Percentiles rank a stretch among this genome's conserved stretches.
phyloP scores from a whole-genome alignment of 257 asterid genomes.

The Lantana camara region DNA sequence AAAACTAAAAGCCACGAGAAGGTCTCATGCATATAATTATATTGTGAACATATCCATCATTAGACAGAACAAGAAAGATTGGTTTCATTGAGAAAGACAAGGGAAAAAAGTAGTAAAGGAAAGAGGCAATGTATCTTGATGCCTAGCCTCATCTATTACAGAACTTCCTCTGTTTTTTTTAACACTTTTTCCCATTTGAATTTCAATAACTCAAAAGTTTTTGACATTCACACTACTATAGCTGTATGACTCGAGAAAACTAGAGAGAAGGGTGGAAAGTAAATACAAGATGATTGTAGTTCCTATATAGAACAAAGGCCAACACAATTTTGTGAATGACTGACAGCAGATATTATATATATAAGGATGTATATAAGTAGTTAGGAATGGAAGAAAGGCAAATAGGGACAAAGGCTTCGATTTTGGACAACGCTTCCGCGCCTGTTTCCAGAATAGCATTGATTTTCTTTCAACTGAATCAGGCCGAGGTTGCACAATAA shows the following conservation, averaged over 20 bases:
- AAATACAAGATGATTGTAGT: conserved; percentile 40
- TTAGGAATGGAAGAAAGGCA: conserved; percentile 35
- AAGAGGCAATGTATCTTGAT: conserved; percentile 37
- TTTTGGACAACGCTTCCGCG: conserved; percentile 70
- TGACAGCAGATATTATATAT: conserved; percentile 18
- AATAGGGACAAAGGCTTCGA: not conserved
- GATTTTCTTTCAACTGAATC: conserved; percentile 40
- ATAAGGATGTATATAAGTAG: conserved; percentile 28
- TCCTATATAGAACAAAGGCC: conserved; percentile 39
- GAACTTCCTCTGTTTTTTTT: conserved; percentile 30
- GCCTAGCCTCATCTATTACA: conserved; percentile 62
- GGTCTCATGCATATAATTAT: not conserved
- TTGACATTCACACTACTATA: conserved; percentile 61
- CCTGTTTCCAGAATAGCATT: conserved; percentile 46
- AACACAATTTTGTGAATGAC: conserved; percentile 44
- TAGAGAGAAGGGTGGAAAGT: conserved; percentile 25
- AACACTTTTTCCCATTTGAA: not conserved
- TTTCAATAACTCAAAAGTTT: conserved; percentile 30
- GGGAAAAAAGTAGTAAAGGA: conserved; percentile 28
- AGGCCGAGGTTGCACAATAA: conserved; percentile 75
- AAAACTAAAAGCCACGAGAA: not conserved
- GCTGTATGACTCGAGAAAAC: conserved; percentile 36
- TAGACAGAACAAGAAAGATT: conserved; percentile 24
- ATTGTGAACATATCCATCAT: conserved; percentile 17
- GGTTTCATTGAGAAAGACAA: conserved; percentile 40